Conservation (phyloP, 2,329 filamentous ascomycete species). For the Zelopaecilomyces penicillatus region DNA sequence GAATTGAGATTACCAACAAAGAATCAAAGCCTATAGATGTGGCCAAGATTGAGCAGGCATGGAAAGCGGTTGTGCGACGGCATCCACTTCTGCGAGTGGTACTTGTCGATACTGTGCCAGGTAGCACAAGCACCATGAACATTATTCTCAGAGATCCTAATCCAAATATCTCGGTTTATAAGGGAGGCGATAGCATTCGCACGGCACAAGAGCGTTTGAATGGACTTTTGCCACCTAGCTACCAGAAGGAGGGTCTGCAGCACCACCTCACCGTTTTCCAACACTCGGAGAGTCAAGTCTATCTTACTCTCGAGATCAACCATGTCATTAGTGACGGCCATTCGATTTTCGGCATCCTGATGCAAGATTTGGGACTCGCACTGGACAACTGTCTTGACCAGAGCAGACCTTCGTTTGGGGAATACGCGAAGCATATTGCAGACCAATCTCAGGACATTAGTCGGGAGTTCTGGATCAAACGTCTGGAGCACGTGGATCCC, state of each 20-base stretch:
- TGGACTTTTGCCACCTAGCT: not conserved
- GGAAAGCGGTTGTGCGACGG: conserved; percentile 2
- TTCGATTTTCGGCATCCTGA: conserved; percentile 16
- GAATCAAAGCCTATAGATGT: not conserved
- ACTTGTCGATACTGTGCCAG: conserved; percentile 6
- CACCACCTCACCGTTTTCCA: conserved; percentile 12
- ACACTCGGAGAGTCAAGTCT: conserved; percentile 1
- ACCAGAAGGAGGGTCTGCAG: not conserved
- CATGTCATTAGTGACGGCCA: conserved; percentile 20
- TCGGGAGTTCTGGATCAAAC: conserved; percentile 13
- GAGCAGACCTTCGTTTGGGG: not conserved
- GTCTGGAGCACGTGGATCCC: not conserved
- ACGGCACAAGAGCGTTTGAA: not conserved
- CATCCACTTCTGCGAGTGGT: conserved; percentile 8
- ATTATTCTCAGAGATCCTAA: conserved; percentile 6
- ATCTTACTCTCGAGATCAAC: conserved; percentile 19
- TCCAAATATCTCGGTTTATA: not conserved
- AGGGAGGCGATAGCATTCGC: not conserved
- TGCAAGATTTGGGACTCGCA: conserved; percentile 14
- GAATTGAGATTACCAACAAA: not conserved
- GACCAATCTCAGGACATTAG: not conserved
- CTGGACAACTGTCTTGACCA: conserved; percentile 11
- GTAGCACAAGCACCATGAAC: conserved; percentile 6
- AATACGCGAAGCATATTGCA: conserved; percentile 3
- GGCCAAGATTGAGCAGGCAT: conserved; percentile 1